Evolutionary conservation across 2,329 filamentous ascomycete genomes (phyloP), one percentile per base, ranked within the genome.

Genomic region (Exophiala sideris): DNA sequence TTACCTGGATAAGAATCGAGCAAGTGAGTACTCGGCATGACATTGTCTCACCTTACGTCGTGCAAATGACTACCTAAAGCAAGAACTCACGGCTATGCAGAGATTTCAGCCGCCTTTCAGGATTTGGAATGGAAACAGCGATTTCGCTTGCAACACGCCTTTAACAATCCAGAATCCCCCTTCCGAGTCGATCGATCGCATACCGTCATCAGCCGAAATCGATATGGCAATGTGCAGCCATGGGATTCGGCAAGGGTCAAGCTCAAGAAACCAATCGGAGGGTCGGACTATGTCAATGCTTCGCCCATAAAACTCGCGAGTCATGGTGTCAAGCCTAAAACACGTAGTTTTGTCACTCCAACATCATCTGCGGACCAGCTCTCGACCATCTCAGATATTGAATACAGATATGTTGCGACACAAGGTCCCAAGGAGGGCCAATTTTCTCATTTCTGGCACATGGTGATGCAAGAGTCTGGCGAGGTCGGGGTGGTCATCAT

Each of bases 161-260:
- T 69, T 36, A 65, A 73, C 61, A 69, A 74, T 41, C 74, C 79
- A 45, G 71, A 77, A 18, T 68, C 71, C 10, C 76, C 75, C 58
- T 87, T 79, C 77, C 78, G 83, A 3, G 77, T 85, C 50, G 78
- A 87, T 46, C 73, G 72, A 24, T 77, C 79, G 20, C 75, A 81
- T 7, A 78, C 82, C 45, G 75, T 83, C 59, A 77, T 76, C 55
- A 69, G 73, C 34, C 81, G 92, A 62, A 95, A 97, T 71, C 85
- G 94, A 51, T 99, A 97, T 72, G 70, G 79, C 50, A 96, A 97
- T 67, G 89, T 99, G 59, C 87, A 91, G 67, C 90, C 91, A 0
- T 99, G 89, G 84, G 85, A 87, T 58, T 85, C 88, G 67, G 95
- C 95, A 66, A 85, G 94, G 35, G 80, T 99, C 52, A 86, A 83